phyloP scores from a whole-genome alignment of 2,329 filamentous ascomycete genomes.

The Paracorniculantispora psalliotae region DNA sequence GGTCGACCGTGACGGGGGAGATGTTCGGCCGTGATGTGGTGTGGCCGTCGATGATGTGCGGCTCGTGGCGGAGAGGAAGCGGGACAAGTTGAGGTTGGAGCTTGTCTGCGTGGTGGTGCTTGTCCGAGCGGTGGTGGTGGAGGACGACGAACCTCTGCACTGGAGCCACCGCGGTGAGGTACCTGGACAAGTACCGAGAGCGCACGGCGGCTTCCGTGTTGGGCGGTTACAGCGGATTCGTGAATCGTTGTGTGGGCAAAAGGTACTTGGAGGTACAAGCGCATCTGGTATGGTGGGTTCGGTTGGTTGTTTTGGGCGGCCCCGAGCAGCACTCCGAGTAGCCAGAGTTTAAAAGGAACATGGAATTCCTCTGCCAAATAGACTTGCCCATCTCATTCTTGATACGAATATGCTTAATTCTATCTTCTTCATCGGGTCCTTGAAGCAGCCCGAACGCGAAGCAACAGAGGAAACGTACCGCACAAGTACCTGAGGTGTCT shows the following conservation, averaged over 20 bases:
- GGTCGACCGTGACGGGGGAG: no score
- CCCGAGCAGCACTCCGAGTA: neutral
- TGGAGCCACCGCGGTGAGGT: no score
- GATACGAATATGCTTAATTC: no score
- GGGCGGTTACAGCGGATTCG: neutral
- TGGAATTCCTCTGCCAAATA: neutral
- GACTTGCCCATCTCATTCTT: neutral
- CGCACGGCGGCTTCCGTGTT: neutral
- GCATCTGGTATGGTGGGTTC: neutral
- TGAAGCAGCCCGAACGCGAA: no score
- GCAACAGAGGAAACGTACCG: no score
- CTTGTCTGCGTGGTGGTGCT: no score
- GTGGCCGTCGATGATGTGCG: neutral
- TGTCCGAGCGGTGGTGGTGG: no score
- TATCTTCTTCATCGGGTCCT: no score
- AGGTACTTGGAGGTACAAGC: neutral
- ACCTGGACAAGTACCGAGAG: no score
- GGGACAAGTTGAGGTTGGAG: constrained; percentile 6
- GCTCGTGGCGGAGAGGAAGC: constrained; percentile 2
- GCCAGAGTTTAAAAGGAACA: no score
- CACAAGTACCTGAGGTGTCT: no score
- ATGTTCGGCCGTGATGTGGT: neutral
- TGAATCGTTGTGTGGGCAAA: neutral
- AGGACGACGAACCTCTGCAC: no score
- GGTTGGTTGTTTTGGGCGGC: neutral